These are phyloP conservation scores for Gonapodya sp. DNA, from an alignment of 192 early-diverging fungal species.

Conservation along the genomic window DNA sequence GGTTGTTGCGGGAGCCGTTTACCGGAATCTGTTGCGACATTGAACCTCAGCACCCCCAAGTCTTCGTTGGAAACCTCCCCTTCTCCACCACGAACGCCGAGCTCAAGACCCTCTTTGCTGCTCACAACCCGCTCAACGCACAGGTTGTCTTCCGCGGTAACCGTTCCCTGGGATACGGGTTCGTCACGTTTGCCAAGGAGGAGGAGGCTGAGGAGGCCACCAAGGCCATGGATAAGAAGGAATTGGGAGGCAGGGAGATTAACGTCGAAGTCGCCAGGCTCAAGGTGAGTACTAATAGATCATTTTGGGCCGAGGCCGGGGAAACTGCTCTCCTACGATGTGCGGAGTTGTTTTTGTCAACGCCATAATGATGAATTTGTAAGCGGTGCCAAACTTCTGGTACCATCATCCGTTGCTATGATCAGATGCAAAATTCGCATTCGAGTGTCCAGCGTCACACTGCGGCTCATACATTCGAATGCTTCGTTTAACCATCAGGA, in stretches of 20 bases:
- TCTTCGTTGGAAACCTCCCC: conserved; percentile 92
- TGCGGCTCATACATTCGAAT: background rate
- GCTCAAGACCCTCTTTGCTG: conserved; percentile 65
- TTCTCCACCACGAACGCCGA: conserved; percentile 76
- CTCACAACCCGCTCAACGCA: conserved; percentile 37
- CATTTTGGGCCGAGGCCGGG: too few species aligned
- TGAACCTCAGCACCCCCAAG: conserved; percentile 41
- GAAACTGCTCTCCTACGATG: too few species aligned
- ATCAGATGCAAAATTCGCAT: background rate
- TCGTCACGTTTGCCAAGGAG: conserved; percentile 71
- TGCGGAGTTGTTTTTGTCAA: too few species aligned
- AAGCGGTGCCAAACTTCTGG: too few species aligned
- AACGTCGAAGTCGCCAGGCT: conserved; percentile 84
- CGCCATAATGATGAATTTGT: too few species aligned
- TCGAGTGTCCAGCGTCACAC: background rate
- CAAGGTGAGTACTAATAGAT: conserved; percentile 25
- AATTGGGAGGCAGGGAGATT: conserved; percentile 58
- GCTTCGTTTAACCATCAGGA: background rate
- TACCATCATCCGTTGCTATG: too few species aligned
- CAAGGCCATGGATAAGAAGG: conserved; percentile 47
- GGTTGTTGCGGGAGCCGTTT: background rate
- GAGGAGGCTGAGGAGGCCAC: conserved; percentile 63
- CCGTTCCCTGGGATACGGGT: conserved; percentile 89
- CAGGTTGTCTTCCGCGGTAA: conserved; percentile 70
- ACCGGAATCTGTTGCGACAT: background rate